Evolutionary conservation across 257 asterid genomes (phyloP).

Genomic region (Solanum okadae): DNA sequence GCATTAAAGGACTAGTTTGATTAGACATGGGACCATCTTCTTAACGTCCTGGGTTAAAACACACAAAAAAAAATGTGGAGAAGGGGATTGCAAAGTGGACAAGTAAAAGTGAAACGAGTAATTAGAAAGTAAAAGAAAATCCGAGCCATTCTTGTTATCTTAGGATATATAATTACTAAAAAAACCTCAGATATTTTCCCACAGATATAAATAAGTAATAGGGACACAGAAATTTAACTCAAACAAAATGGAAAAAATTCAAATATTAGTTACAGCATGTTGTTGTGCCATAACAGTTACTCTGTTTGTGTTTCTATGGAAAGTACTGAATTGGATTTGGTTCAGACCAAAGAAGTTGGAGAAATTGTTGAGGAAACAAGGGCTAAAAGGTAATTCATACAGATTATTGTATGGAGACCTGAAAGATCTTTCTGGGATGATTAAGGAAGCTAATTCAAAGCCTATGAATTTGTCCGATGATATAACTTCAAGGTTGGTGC

Average conservation of each 20-base stretch:
- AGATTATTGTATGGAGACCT: constrained; percentile 8
- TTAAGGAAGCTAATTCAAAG: not conserved
- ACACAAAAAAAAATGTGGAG: not conserved
- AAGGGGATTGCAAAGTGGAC: not conserved
- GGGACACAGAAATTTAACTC: not conserved
- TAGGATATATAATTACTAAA: too few species aligned
- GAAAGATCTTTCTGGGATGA: not conserved
- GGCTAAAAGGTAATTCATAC: constrained; percentile 28
- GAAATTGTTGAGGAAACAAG: constrained; percentile 7
- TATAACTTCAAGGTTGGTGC: not conserved
- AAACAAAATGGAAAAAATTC: not conserved
- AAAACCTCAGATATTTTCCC: not conserved
- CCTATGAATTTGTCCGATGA: constrained; percentile 2
- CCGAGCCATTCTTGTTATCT: not conserved
- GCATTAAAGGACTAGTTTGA: not conserved
- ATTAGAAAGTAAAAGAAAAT: too few species aligned
- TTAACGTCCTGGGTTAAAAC: not conserved
- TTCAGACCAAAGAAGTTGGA: constrained; percentile 9
- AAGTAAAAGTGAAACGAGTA: not conserved
- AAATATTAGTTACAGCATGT: not conserved
- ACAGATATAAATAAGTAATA: not conserved
- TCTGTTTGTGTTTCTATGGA: not conserved
- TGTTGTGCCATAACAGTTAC: not conserved
- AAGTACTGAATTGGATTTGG: constrained; percentile 8
- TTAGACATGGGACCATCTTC: not conserved